These are phyloP conservation scores for Calvatia gigantea DNA, from an alignment of 768 basidiomycete genomes.

Conservation along the genomic window DNA sequence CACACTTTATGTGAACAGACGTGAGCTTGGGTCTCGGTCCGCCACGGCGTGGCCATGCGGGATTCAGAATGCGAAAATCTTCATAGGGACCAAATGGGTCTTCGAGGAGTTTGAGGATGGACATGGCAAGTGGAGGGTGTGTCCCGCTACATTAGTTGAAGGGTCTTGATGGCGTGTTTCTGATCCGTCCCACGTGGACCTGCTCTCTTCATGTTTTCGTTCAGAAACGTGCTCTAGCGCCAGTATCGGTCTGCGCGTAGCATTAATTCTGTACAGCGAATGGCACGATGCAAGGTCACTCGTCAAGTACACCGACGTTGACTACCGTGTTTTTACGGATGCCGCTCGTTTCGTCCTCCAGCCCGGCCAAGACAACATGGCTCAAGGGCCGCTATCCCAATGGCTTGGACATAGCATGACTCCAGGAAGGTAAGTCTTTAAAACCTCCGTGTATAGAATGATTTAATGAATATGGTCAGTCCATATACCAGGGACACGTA, in stretches of 20 bases:
- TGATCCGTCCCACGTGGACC: slow-evolving; percentile 12
- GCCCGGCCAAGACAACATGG: slow-evolving; percentile 46
- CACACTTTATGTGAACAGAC: slow-evolving; percentile 19
- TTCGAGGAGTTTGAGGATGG: background rate
- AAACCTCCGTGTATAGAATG: background rate
- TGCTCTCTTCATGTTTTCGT: slow-evolving; percentile 31
- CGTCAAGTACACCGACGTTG: slow-evolving; percentile 97
- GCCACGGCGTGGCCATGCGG: slow-evolving; percentile 16
- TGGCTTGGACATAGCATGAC: slow-evolving; percentile 28
- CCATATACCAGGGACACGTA: slow-evolving; percentile 93
- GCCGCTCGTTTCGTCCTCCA: slow-evolving; percentile 70
- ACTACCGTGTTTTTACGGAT: slow-evolving; percentile 94
- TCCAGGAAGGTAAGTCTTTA: slow-evolving; percentile 76
- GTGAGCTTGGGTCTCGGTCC: slow-evolving; percentile 14
- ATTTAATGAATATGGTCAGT: slow-evolving; percentile 35
- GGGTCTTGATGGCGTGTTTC: background rate
- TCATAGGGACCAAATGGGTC: slow-evolving; percentile 22
- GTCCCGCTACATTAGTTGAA: background rate
- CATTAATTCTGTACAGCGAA: slow-evolving; percentile 80
- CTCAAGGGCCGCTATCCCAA: slow-evolving; percentile 55
- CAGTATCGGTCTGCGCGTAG: slow-evolving; percentile 59
- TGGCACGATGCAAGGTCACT: slow-evolving; percentile 82
- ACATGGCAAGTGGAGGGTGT: background rate
- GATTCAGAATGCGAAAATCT: slow-evolving; percentile 19
- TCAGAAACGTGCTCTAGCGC: slow-evolving; percentile 48